Evolutionary conservation across 1,284 basidiomycete species (phyloP).

Genomic region (Marasmius oreades): DNA sequence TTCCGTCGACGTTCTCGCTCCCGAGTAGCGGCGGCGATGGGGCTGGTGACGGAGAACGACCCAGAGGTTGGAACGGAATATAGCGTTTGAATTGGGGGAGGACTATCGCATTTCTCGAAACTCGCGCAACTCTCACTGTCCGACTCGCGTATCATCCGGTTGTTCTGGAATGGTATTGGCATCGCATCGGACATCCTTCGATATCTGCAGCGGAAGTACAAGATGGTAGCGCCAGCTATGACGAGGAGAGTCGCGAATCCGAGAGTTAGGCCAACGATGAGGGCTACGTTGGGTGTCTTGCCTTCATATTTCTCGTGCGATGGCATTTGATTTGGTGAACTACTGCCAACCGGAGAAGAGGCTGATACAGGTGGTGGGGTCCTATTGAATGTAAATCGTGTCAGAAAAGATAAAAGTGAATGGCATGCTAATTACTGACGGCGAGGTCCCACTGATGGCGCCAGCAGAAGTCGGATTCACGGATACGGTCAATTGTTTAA

Average conservation of each 20-base stretch:
- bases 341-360: background rate
- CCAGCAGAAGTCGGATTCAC: background rate
- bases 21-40: background rate
- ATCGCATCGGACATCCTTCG: background rate
- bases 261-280: conserved; percentile 2
- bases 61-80: background rate
- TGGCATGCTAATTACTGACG: background rate
- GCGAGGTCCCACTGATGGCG: background rate
- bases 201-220: conserved; percentile 8
- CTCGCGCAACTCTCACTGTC: background rate
- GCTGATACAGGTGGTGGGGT: too few species aligned
- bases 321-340: background rate
- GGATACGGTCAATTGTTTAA: background rate
- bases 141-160: conserved; percentile 3
- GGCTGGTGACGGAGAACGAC: background rate
- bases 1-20: background rate
- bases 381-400: background rate
- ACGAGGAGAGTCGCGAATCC: conserved; percentile 1
- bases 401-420: too few species aligned
- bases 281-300: background rate
- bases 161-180: conserved; percentile 1
- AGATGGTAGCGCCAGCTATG: background rate
- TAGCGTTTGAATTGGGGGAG: background rate
- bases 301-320: background rate
- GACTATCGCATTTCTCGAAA: background rate